Evolutionary conservation across 208 protist species (phyloP).

Genomic region (Strigomonas galati): DNA sequence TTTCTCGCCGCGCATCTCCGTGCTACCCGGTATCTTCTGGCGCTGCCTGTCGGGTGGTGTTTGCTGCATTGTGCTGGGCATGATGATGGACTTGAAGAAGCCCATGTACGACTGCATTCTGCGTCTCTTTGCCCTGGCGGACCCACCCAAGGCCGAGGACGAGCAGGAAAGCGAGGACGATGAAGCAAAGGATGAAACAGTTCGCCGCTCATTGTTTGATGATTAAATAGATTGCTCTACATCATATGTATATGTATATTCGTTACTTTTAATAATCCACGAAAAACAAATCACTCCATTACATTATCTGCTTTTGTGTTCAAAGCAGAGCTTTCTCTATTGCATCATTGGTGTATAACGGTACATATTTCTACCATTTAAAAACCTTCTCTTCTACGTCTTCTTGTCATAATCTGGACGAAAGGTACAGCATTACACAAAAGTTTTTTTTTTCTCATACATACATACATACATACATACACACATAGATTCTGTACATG

Average conservation of each 20-base stretch:
- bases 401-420: no score
- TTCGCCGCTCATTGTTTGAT: constrained; percentile 1
- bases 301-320: no score
- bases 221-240: background rate
- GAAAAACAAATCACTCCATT: no score
- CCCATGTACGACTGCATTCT: constrained; percentile 54
- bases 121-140: constrained; percentile 48
- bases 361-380: no score
- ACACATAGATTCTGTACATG: background rate
- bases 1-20: constrained; percentile 18
- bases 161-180: constrained; percentile 18
- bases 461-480: constrained; percentile 4
- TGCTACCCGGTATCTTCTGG: constrained; percentile 27
- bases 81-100: constrained; percentile 76
- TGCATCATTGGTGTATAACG: no score
- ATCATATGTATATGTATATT: no score
- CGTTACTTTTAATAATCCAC: no score
- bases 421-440: no score
- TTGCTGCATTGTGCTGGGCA: constrained; percentile 57
- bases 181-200: background rate
- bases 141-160: constrained; percentile 23
- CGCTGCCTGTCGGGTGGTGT: constrained; percentile 14
- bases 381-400: no score
- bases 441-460: no score
- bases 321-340: no score